These are phyloP conservation scores for Daldinia decipiens DNA, from an alignment of 495 filamentous ascomycete species.

Conservation along the genomic window DNA sequence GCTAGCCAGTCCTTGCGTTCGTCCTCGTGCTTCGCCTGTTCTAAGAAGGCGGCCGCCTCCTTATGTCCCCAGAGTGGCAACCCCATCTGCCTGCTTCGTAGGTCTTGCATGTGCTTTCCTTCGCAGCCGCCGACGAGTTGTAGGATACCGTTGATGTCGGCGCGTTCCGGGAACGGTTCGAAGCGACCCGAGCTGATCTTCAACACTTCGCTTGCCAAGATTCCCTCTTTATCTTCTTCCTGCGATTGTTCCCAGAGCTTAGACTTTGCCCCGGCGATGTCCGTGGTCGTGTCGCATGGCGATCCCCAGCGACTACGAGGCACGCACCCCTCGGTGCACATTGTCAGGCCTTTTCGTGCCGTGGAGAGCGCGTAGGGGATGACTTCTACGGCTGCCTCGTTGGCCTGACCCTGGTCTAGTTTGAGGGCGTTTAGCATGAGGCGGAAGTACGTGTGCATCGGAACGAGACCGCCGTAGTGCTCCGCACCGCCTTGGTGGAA, in stretches of 20 bases:
- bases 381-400: conserved; percentile 7
- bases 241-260: background rate
- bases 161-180: conserved; percentile 24
- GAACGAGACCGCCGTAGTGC: conserved; percentile 15
- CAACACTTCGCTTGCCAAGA: background rate
- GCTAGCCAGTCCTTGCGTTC: conserved; percentile 3
- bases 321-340: conserved; percentile 28
- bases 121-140: conserved; percentile 18
- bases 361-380: conserved; percentile 18
- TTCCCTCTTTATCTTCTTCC: background rate
- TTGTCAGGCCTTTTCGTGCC: conserved; percentile 11
- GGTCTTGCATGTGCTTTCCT: conserved; percentile 16
- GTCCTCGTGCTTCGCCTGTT: background rate
- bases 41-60: conserved; percentile 4
- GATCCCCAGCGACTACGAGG: conserved; percentile 6
- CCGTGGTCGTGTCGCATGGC: background rate
- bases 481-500: conserved; percentile 7
- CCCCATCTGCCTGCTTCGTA: conserved; percentile 13
- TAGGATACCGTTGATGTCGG: conserved; percentile 13
- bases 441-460: conserved; percentile 19
- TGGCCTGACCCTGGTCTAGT: conserved; percentile 17
- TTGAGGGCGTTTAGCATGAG: conserved; percentile 22
- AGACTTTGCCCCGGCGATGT: background rate
- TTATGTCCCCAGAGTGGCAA: background rate
- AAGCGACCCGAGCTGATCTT: conserved; percentile 14